These are phyloP conservation scores for Botrytis porri DNA, from an alignment of 2,329 filamentous ascomycete species.

Conservation along the genomic window DNA sequence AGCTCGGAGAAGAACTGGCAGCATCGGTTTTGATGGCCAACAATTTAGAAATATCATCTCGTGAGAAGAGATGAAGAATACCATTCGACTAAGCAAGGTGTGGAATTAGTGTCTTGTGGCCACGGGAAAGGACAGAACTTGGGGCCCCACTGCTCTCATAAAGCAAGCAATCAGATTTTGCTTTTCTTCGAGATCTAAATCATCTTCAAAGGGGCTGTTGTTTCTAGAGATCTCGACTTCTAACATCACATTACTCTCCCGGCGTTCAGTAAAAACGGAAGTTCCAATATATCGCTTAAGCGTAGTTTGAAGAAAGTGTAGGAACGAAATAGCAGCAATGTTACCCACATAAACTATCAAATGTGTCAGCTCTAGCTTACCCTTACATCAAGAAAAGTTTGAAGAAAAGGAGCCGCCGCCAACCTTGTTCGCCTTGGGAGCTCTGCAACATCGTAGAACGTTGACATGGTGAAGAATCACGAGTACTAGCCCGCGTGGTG, in stretches of 20 bases:
- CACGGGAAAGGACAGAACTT: not conserved
- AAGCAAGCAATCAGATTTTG: not conserved
- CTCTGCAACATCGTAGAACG: conserved; percentile 1
- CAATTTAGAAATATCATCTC: conserved; percentile 7
- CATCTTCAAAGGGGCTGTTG: conserved; percentile 8
- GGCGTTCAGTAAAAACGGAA: conserved; percentile 21
- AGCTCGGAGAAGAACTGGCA: not conserved
- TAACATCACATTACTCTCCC: conserved; percentile 7
- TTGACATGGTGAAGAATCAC: conserved; percentile 7
- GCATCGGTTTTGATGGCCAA: not conserved
- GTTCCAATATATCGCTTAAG: conserved; percentile 23
- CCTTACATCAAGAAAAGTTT: not conserved
- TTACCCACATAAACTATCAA: conserved; percentile 24
- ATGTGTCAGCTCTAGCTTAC: conserved; percentile 2
- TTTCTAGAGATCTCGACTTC: conserved; percentile 12
- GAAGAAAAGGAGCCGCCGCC: not conserved
- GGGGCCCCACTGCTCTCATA: not conserved
- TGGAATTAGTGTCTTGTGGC: not conserved
- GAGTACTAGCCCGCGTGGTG: not conserved
- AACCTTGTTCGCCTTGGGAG: conserved; percentile 14
- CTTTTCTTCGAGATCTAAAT: conserved; percentile 5
- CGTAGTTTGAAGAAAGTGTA: conserved; percentile 22
- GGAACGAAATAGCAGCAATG: conserved; percentile 23
- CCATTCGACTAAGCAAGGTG: conserved; percentile 1
- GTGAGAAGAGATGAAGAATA: conserved; percentile 4